Evolutionary conservation across 371 early-diverging fungal genomes (phyloP).

Genomic region (Mucor ambiguus): DNA sequence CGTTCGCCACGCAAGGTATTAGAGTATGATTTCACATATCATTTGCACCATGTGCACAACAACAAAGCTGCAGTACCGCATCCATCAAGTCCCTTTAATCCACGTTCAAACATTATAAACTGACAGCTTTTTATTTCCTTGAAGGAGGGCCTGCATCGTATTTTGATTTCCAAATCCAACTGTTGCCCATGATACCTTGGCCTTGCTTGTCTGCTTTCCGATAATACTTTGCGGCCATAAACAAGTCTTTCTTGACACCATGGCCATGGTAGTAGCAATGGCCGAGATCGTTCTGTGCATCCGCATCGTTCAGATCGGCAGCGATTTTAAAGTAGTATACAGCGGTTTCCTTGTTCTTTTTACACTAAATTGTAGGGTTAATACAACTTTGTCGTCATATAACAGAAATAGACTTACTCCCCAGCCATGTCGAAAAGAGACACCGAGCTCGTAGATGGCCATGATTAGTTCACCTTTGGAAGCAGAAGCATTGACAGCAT

Average conservation of each 20-base stretch:
- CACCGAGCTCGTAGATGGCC: conserved; percentile 86
- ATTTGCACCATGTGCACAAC: too few relatives aligned
- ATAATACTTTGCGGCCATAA: conserved; percentile 81
- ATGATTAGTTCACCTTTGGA: conserved; percentile 69
- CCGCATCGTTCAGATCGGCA: conserved; percentile 81
- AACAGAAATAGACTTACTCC: conserved; percentile 59
- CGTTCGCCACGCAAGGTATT: too few relatives aligned
- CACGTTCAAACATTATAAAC: too few relatives aligned
- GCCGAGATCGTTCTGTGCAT: conserved; percentile 83
- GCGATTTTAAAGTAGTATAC: conserved; percentile 90
- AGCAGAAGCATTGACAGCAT: conserved; percentile 29
- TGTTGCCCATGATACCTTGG: conserved; percentile 78
- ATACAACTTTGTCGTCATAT: neutral
- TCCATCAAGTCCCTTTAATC: too few relatives aligned
- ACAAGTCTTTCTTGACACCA: conserved; percentile 79
- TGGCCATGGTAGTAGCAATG: conserved; percentile 77
- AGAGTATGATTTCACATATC: too few relatives aligned
- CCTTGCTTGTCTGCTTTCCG: conserved; percentile 84
- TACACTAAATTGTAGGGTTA: conserved; percentile 18
- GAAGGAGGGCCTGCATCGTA: conserved; percentile 28
- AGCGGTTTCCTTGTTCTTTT: conserved; percentile 81
- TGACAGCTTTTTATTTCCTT: neutral
- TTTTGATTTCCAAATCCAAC: conserved; percentile 70
- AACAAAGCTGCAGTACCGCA: too few relatives aligned
- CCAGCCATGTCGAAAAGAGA: conserved; percentile 90